A percentile compares a stretch with the other conserved stretches of the same genome.
Conservation (phyloP, 108 stramenopile genomes). For the Ochromonas danica region DNA sequence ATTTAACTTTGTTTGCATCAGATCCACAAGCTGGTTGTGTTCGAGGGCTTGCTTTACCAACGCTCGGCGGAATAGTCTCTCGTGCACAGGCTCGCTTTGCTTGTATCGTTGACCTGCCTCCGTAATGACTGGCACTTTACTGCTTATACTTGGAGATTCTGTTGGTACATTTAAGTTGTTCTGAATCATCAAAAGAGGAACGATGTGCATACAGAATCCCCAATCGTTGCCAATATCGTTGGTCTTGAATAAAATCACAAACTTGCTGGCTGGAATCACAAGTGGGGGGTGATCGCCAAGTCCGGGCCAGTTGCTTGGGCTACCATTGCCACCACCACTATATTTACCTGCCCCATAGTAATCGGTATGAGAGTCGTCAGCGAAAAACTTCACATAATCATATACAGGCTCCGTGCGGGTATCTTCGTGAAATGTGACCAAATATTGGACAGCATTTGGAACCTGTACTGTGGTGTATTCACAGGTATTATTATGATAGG, state of each 20-base stretch:
- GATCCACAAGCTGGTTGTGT: background rate
- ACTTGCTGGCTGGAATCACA: constrained; percentile 1
- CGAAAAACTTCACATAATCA: constrained; percentile 32
- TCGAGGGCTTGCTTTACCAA: background rate
- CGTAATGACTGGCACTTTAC: background rate
- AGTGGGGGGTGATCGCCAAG: background rate
- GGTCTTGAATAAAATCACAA: constrained; percentile 31
- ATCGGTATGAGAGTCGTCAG: constrained; percentile 23
- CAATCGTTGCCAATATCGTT: constrained; percentile 22
- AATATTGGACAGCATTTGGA: background rate
- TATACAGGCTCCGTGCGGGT: constrained; percentile 29
- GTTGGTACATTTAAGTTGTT: background rate
- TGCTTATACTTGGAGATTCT: background rate
- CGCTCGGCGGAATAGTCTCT: background rate
- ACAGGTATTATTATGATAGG: constrained; percentile 19
- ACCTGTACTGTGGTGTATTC: constrained; percentile 5
- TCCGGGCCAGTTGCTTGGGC: constrained; percentile 34
- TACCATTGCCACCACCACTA: background rate
- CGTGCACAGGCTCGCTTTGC: background rate
- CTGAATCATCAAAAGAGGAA: background rate
- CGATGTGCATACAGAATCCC: constrained; percentile 28
- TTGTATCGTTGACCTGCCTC: too few relatives aligned
- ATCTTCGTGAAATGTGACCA: constrained; percentile 21
- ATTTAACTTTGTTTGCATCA: constrained; percentile 10
- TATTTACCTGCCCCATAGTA: constrained; percentile 28